Conservation (phyloP, 2,329 filamentous ascomycete species). For the Plectosphaerella sp. region DNA sequence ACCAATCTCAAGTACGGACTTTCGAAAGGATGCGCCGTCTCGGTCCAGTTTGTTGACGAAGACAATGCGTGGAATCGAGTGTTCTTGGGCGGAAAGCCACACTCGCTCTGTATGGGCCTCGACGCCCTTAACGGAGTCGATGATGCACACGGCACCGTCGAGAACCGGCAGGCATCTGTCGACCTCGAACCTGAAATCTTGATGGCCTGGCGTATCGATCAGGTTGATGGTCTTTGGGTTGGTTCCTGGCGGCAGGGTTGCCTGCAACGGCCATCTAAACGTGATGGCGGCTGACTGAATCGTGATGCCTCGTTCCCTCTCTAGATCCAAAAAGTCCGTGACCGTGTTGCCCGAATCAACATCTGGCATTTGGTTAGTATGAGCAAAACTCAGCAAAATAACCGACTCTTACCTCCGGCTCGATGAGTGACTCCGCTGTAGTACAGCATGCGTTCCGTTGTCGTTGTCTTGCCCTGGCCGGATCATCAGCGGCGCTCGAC, state of each 20-base stretch:
- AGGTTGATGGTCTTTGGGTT: constrained; percentile 72
- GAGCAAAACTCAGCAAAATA: neutral
- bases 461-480: constrained; percentile 83
- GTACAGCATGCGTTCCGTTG: constrained; percentile 97
- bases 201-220: constrained; percentile 95
- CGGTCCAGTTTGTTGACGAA: constrained; percentile 79
- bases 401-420: constrained; percentile 60
- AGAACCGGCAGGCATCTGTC: constrained; percentile 83
- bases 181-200: constrained; percentile 97
- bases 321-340: constrained; percentile 92
- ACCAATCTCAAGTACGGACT: constrained; percentile 82
- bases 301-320: constrained; percentile 88
- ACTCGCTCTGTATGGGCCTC: constrained; percentile 97
- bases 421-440: constrained; percentile 87
- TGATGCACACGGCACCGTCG: constrained; percentile 87
- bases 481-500: constrained; percentile 8
- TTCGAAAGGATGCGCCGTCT: constrained; percentile 73
- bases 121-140: constrained; percentile 88
- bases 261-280: constrained; percentile 78
- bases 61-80: constrained; percentile 75
- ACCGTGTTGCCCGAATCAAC: constrained; percentile 96
- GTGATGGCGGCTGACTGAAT: constrained; percentile 97
- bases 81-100: constrained; percentile 84
- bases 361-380: constrained; percentile 41
- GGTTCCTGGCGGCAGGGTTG: constrained; percentile 26